Percentiles rank a stretch among this genome's conserved stretches.
Conservation (phyloP, 176 grass and related monocot species). For the Aegilops bicornis region DNA sequence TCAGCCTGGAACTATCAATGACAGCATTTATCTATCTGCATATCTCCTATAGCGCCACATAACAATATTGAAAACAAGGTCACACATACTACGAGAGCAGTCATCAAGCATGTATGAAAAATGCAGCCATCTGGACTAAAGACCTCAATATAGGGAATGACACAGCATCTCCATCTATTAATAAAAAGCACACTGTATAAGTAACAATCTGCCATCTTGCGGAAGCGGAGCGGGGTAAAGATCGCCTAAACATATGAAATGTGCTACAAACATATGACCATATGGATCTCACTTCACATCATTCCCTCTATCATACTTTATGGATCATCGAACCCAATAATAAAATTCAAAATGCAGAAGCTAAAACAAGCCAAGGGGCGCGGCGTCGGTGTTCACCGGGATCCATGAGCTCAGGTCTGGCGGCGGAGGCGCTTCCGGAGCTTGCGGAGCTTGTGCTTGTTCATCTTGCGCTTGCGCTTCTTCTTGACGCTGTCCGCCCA, state of each 20-base stretch:
- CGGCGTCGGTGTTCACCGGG: constrained; percentile 25
- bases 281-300: neutral
- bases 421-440: constrained; percentile 76
- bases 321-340: neutral
- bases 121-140: neutral
- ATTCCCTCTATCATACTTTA: neutral
- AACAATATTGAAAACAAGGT: neutral
- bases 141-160: neutral
- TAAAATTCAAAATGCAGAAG: neutral
- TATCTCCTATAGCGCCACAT: neutral
- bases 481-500: constrained; percentile 99
- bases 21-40: neutral
- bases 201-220: neutral
- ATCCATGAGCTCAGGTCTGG: constrained; percentile 48
- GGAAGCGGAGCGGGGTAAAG: neutral
- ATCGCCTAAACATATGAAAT: neutral
- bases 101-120: neutral
- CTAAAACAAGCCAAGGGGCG: neutral
- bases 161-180: neutral
- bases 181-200: neutral
- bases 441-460: constrained; percentile 96
- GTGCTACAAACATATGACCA: neutral
- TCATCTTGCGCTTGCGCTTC: constrained; percentile 99
- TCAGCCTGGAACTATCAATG: neutral
- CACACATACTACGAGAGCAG: neutral